A percentile compares a stretch with the other conserved stretches of the same genome.
Evolutionary conservation across 2,329 filamentous ascomycete species (phyloP).

Genomic region (Periconia macrospinosa): DNA sequence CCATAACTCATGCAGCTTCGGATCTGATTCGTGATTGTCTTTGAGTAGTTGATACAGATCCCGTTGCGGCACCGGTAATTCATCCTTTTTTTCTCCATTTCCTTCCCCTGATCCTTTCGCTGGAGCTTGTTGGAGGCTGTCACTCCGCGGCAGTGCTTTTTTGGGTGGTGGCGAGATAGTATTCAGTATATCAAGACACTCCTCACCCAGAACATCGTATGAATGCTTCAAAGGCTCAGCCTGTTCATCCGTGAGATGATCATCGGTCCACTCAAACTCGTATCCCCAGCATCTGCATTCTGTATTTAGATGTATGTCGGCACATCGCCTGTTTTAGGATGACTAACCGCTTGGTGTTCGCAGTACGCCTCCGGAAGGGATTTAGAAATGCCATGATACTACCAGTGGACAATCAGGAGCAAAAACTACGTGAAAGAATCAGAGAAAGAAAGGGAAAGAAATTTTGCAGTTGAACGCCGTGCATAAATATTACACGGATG

Average conservation of each 20-base stretch:
- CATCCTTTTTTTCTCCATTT: conserved; percentile 34
- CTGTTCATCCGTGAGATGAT: conserved; percentile 64
- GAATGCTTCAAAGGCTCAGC: conserved; percentile 63
- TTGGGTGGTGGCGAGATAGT: conserved; percentile 57
- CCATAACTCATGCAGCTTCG: conserved; percentile 64
- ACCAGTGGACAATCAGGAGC: too few relatives aligned
- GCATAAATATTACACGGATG: neutral
- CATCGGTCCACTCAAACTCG: conserved; percentile 67
- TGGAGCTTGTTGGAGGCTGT: conserved; percentile 31
- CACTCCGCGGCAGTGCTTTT: conserved; percentile 42
- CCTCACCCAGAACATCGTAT: conserved; percentile 70
- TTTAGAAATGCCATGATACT: conserved; percentile 48
- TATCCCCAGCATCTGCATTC: conserved; percentile 62
- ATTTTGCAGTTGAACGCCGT: neutral
- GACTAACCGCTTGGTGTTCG: conserved; percentile 47
- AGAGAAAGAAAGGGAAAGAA: neutral
- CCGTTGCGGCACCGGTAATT: conserved; percentile 44
- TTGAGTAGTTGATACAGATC: conserved; percentile 67
- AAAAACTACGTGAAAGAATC: neutral
- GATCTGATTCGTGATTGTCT: conserved; percentile 60
- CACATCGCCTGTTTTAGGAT: conserved; percentile 3
- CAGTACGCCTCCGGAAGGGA: conserved; percentile 45
- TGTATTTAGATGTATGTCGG: conserved; percentile 18
- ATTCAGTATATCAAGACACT: conserved; percentile 66
- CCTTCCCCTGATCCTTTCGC: conserved; percentile 18